Conservation (phyloP, 2,329 filamentous ascomycete species). For the Dothistroma pini region DNA sequence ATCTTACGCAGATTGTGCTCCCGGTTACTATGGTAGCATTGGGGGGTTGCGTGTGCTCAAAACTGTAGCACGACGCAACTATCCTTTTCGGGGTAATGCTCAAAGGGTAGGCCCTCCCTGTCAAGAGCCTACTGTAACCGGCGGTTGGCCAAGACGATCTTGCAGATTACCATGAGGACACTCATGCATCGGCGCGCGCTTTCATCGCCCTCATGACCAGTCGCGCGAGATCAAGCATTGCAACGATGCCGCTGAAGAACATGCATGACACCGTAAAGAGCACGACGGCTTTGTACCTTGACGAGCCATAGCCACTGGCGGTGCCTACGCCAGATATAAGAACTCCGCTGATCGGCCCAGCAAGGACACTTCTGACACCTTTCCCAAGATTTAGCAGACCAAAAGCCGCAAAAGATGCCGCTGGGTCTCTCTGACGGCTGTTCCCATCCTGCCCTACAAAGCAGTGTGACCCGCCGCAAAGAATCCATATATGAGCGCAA, state of each 20-base stretch:
- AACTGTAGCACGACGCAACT: no score
- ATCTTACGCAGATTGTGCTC: no score
- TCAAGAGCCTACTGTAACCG: no score
- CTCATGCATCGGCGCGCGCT: background rate
- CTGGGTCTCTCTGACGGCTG: conserved; percentile 13
- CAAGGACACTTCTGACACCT: conserved; percentile 26
- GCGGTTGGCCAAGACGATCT: no score
- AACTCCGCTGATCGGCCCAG: conserved; percentile 24
- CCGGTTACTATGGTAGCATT: no score
- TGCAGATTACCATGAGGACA: no score
- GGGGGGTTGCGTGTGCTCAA: no score
- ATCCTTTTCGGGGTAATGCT: no score
- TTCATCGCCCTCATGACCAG: background rate
- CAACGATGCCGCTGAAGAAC: conserved; percentile 11
- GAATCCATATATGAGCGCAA: conserved; percentile 44
- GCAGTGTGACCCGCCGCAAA: conserved; percentile 44
- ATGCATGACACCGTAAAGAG: conserved; percentile 23
- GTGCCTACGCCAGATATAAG: conserved; percentile 11
- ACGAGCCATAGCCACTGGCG: conserved; percentile 13
- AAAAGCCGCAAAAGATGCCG: conserved; percentile 23
- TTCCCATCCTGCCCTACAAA: conserved; percentile 28
- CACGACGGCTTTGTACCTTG: conserved; percentile 17
- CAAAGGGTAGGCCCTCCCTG: no score
- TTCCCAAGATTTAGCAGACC: conserved; percentile 25
- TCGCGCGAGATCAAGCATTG: background rate